Evolutionary conservation across 2,329 filamentous ascomycete genomes (phyloP), one percentile per base, ranked within the genome.

Genomic region (Pseudogymnoascus sp.): DNA sequence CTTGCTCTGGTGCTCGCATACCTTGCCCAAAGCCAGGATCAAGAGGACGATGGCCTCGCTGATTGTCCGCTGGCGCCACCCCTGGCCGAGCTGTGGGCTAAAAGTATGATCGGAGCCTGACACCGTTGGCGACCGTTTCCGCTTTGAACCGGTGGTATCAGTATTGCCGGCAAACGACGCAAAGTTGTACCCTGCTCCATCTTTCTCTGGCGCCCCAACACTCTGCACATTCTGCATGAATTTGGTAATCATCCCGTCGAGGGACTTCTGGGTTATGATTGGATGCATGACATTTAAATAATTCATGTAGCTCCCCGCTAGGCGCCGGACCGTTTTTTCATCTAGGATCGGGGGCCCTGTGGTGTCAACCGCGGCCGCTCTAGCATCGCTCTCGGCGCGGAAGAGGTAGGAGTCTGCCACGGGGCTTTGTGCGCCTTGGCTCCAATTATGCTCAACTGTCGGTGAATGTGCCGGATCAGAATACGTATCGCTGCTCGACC

Each of bases 21-120:
- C 89, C 71, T 91, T 92, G 16, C 95, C 95, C 5, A 99, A 78
- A 0, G 93, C 93, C 62, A 97, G 80, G 0, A 96, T 85, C 3
- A 93, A 80, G 2, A 97, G 81, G 1, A 97, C 84, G 40, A 97
- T 81, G 0, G 92, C 92, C 68, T 90, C 96, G 62, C 86, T 83
- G 14, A 95, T 86, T 6, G 88, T 91, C 62, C 87, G 80, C 68
- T 82, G 83, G 2, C 85, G 84, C 63, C 78, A 78, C 2, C 79
- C 78, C 5, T 77, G 75, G 68, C 80, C 82, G 54, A 5, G 69
- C 66, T 36, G 65, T 69, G 66, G 68, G 70, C 69, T n/a, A 54
- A 54, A 54, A n/a, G 54, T 59, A 66, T 34, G 65, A 66, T 66
- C 65, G 76, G 66, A 60, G 70, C 45, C 45, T n/a, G 45, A 51